Conservation (phyloP, 2,329 filamentous ascomycete species). For the Sclerotinia borealis region DNA sequence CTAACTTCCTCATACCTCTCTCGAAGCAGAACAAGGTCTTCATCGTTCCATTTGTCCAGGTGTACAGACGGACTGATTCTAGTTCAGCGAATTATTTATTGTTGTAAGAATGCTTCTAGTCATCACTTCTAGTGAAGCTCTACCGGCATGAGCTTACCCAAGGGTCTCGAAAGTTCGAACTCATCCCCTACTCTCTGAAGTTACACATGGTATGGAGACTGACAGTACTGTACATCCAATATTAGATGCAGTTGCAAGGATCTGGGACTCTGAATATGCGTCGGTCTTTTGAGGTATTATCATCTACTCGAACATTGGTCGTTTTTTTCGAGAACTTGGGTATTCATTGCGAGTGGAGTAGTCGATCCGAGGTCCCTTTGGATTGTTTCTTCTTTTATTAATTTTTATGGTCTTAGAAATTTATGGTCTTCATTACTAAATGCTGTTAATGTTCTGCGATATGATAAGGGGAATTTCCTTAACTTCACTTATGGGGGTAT, state of each 20-base stretch:
- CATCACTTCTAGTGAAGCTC: background rate
- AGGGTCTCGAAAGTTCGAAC: background rate
- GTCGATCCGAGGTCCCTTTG: no score
- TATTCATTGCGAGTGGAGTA: no score
- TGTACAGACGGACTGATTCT: no score
- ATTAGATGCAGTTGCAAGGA: background rate
- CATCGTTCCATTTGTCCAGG: no score
- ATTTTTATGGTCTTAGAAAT: no score
- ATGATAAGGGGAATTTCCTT: no score
- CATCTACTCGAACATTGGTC: background rate
- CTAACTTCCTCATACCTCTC: no score
- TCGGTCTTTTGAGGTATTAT: background rate
- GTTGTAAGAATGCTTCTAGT: background rate
- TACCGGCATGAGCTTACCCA: background rate
- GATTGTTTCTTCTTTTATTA: no score
- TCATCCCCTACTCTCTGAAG: background rate
- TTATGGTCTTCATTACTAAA: no score
- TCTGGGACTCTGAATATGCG: background rate
- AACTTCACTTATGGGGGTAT: no score
- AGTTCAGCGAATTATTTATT: background rate
- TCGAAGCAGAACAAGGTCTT: no score
- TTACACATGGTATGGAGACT: background rate
- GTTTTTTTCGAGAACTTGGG: background rate
- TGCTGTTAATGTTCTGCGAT: no score
- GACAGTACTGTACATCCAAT: background rate